Evolutionary conservation across 164 flowering plant species (phyloP).

Genomic region (Stephania yunnanensis): DNA sequence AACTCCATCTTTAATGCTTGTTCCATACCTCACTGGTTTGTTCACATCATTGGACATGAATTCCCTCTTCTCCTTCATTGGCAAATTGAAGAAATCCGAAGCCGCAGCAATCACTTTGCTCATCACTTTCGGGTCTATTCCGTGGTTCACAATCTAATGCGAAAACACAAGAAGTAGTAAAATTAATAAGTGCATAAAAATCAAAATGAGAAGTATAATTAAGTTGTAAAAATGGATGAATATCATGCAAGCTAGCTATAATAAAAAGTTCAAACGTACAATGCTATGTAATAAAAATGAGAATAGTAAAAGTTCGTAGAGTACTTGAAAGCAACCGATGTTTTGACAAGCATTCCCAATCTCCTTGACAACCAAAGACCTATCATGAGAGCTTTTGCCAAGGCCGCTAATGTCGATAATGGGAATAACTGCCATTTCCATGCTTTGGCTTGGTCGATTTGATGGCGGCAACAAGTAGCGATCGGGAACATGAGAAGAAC

Average conservation of each 20-base stretch:
- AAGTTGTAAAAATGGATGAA: too few relatives aligned
- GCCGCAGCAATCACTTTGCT: conserved; percentile 31
- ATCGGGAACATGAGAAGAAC: conserved; percentile 19
- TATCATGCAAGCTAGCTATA: too few relatives aligned
- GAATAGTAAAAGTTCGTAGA: too few relatives aligned
- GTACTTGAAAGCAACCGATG: conserved; percentile 39
- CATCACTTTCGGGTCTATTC: conserved; percentile 26
- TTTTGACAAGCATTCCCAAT: conserved; percentile 27
- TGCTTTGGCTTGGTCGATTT: conserved; percentile 4
- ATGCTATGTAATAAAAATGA: too few relatives aligned
- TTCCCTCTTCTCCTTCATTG: conserved; percentile 28
- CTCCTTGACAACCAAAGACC: conserved; percentile 22
- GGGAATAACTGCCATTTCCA: conserved; percentile 9
- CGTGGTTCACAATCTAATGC: conserved; percentile 41
- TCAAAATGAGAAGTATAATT: too few relatives aligned
- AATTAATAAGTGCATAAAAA: too few relatives aligned
- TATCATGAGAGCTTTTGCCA: not conserved
- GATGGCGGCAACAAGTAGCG: conserved; percentile 18
- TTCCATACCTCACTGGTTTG: conserved; percentile 47
- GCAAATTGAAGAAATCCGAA: conserved; percentile 32
- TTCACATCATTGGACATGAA: conserved; percentile 38
- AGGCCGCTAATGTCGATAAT: conserved; percentile 19
- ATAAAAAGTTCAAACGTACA: too few relatives aligned
- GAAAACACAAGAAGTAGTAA: too few relatives aligned
- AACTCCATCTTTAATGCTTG: conserved; percentile 39